phyloP scores from a whole-genome alignment of 2,329 filamentous ascomycete species.

The Monascus ruber region DNA sequence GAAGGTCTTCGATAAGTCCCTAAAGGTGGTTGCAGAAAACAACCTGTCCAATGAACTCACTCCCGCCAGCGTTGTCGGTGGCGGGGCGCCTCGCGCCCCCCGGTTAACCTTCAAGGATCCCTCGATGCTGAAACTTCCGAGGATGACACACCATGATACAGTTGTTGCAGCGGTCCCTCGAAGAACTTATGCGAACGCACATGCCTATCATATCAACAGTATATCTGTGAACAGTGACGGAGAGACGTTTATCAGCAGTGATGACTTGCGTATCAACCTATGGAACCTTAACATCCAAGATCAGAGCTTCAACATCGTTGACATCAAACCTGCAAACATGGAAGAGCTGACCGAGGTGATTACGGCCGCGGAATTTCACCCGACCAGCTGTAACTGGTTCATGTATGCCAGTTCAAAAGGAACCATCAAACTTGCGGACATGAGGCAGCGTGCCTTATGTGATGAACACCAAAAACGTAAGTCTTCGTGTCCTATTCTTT shows the following conservation, averaged over 20 bases:
- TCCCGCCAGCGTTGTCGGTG: conserved; percentile 58
- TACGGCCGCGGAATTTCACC: conserved; percentile 95
- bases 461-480: conserved; percentile 91
- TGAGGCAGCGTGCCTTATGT: conserved; percentile 92
- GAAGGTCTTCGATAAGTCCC: conserved; percentile 99
- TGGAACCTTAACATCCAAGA: conserved; percentile 99
- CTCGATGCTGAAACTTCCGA: conserved; percentile 79
- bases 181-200: conserved; percentile 93
- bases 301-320: conserved; percentile 99
- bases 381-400: conserved; percentile 97
- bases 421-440: conserved; percentile 96
- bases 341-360: conserved; percentile 98
- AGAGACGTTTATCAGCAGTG: conserved; percentile 98
- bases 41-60: conserved; percentile 93
- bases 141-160: conserved; percentile 95
- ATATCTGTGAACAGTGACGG: conserved; percentile 99
- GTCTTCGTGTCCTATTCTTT: conserved; percentile 20
- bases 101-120: conserved; percentile 67
- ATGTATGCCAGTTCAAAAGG: conserved; percentile 99
- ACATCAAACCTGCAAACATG: conserved; percentile 99
- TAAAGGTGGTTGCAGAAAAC: conserved; percentile 98
- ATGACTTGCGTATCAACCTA: conserved; percentile 92
- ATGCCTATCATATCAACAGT: conserved; percentile 99
- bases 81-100: conserved; percentile 62
- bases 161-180: conserved; percentile 93